Percentiles rank a stretch among this genome's conserved stretches.
Conservation (phyloP, 148 eudicot genomes). For the Amaranthus palmeri region DNA sequence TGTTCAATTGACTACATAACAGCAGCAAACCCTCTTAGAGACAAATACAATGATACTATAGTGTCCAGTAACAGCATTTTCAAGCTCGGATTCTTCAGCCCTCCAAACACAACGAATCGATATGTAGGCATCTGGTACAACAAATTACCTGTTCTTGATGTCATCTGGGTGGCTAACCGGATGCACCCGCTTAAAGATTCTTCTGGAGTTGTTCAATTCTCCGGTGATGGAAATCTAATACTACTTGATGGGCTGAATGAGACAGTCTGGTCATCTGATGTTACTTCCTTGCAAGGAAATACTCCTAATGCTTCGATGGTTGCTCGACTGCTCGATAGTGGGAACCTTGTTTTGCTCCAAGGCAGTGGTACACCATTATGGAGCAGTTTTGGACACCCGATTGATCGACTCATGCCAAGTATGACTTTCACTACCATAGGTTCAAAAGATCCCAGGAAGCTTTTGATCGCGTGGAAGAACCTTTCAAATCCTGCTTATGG, state of each 20-base stretch:
- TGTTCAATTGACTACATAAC: too few species aligned
- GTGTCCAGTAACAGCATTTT: constrained; percentile 24
- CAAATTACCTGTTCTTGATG: constrained; percentile 18
- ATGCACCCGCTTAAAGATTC: constrained; percentile 24
- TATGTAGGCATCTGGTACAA: constrained; percentile 41
- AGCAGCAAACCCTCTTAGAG: too few species aligned
- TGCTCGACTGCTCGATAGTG: constrained; percentile 30
- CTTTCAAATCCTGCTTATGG: constrained; percentile 9
- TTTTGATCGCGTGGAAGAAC: neutral
- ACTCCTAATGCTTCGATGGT: too few species aligned
- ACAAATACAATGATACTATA: neutral
- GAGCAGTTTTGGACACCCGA: constrained; percentile 44
- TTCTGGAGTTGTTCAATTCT: constrained; percentile 19
- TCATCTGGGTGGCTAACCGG: constrained; percentile 48
- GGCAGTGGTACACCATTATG: constrained; percentile 15
- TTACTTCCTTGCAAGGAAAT: neutral
- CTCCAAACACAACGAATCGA: neutral
- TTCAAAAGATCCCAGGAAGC: too few species aligned
- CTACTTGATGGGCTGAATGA: constrained; percentile 13
- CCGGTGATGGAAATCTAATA: constrained; percentile 18
- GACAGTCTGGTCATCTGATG: constrained; percentile 28
- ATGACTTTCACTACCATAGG: constrained; percentile 12
- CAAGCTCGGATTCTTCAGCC: constrained; percentile 34
- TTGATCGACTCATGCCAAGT: constrained; percentile 30
- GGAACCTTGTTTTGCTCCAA: constrained; percentile 33